Percentiles rank a stretch among this genome's conserved stretches.
Evolutionary conservation across 805 yeast genomes (phyloP).

Genomic region (Candida broadrunensis): DNA sequence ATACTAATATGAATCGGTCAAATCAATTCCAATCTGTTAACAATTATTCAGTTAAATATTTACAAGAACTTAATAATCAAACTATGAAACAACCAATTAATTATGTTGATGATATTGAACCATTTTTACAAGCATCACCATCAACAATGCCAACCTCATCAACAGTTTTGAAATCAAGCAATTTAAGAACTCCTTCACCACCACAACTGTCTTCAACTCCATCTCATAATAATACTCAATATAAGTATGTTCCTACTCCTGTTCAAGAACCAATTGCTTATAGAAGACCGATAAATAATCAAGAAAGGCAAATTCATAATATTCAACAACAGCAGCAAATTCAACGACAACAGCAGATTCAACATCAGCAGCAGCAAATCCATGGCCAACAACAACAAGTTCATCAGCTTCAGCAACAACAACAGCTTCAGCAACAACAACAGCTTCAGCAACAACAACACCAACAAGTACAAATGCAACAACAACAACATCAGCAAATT

Average conservation of each 20-base stretch:
- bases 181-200: not conserved
- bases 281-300: slow-evolving; percentile 1
- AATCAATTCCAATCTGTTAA: slow-evolving; percentile 12
- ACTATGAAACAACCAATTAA: slow-evolving; percentile 1
- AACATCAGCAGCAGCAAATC: slow-evolving; percentile 3
- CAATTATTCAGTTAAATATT: slow-evolving; percentile 40
- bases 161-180: not conserved
- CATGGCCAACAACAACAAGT: not conserved
- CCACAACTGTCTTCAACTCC: slow-evolving; percentile 1
- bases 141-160: not conserved
- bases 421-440: not conserved
- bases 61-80: slow-evolving; percentile 26
- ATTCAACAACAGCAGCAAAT: slow-evolving; percentile 8
- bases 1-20: slow-evolving; percentile 1
- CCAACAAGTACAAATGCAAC: not conserved
- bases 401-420: not conserved
- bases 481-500: not conserved
- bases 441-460: slow-evolving; percentile 8
- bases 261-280: slow-evolving; percentile 30
- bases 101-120: slow-evolving; percentile 37
- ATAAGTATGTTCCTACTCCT: slow-evolving; percentile 39
- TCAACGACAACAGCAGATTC: slow-evolving; percentile 8
- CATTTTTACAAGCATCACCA: slow-evolving; percentile 15
- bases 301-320: slow-evolving; percentile 4
- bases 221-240: not conserved